phyloP scores from a whole-genome alignment of 352 stramenopile species.

The Phytophthora nicotianae region DNA sequence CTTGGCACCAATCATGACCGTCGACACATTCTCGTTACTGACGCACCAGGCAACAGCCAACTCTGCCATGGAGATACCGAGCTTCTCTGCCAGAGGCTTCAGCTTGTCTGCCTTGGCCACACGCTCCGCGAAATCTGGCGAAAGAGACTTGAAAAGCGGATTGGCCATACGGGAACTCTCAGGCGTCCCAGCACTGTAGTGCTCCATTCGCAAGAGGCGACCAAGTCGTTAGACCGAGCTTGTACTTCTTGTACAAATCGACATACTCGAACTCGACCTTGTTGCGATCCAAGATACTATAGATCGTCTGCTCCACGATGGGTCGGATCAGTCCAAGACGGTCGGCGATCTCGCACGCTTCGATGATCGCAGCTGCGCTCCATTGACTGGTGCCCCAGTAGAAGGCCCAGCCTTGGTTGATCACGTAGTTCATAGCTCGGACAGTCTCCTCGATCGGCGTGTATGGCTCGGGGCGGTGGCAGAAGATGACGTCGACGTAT shows the following conservation, averaged over 20 bases:
- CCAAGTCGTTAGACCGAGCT: too few species aligned
- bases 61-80: conserved; percentile 46
- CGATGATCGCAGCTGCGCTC: conserved; percentile 47
- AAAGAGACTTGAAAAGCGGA: conserved; percentile 35
- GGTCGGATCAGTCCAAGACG: conserved; percentile 38
- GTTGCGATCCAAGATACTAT: conserved; percentile 57
- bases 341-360: conserved; percentile 55
- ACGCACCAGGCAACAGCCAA: conserved; percentile 69
- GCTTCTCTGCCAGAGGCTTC: conserved; percentile 43
- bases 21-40: too few species aligned
- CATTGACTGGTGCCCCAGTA: conserved; percentile 62
- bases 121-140: conserved; percentile 25
- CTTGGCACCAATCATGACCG: conserved; percentile 58
- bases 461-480: conserved; percentile 33
- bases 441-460: conserved; percentile 44
- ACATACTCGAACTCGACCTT: conserved; percentile 25
- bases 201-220: conserved; percentile 58
- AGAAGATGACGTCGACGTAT: conserved; percentile 55
- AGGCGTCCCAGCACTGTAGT: conserved; percentile 60
- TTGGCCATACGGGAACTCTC: conserved; percentile 52
- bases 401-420: too few species aligned
- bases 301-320: conserved; percentile 53
- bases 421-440: too few species aligned
- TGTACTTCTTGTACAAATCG: conserved; percentile 56
- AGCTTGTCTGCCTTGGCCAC: conserved; percentile 39